These are phyloP conservation scores for Paecilomyces dactylethromorphus DNA, from an alignment of 2,329 filamentous ascomycete genomes.

Conservation along the genomic window DNA sequence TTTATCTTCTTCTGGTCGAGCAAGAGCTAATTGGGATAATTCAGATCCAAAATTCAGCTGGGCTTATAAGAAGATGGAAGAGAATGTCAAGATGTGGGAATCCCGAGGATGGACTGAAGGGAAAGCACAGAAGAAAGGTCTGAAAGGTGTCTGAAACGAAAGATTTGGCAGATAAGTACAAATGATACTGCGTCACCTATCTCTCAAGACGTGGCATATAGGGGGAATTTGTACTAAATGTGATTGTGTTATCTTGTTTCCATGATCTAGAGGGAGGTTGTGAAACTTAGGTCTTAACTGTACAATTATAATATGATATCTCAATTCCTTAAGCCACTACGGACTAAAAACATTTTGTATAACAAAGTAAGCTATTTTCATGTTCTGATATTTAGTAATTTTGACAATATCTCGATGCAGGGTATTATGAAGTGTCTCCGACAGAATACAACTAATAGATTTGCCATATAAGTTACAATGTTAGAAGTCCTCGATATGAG, in stretches of 20 bases:
- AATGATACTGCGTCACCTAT: not conserved
- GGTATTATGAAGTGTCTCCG: too few relatives aligned
- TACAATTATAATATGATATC: too few relatives aligned
- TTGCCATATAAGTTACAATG: too few relatives aligned
- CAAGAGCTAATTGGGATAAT: not conserved
- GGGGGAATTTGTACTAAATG: not conserved
- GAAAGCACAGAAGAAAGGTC: not conserved
- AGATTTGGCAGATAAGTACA: not conserved
- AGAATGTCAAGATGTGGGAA: slow-evolving; percentile 39
- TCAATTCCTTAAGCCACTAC: too few relatives aligned
- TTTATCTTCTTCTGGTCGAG: not conserved
- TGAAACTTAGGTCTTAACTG: too few relatives aligned
- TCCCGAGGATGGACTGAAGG: not conserved
- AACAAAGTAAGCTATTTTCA: too few relatives aligned
- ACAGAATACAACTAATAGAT: too few relatives aligned
- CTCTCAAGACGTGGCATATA: not conserved
- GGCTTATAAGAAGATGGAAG: slow-evolving; percentile 45
- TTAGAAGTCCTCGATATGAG: too few relatives aligned
- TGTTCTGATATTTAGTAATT: too few relatives aligned
- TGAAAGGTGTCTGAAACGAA: not conserved
- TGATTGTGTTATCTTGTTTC: not conserved
- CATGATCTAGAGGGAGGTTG: not conserved
- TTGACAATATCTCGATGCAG: too few relatives aligned
- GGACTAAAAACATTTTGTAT: too few relatives aligned
- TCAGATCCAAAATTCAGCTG: slow-evolving; percentile 35